Evolutionary conservation across 2,329 filamentous ascomycete species (phyloP).

Genomic region (Stemphylium lycopersici): DNA sequence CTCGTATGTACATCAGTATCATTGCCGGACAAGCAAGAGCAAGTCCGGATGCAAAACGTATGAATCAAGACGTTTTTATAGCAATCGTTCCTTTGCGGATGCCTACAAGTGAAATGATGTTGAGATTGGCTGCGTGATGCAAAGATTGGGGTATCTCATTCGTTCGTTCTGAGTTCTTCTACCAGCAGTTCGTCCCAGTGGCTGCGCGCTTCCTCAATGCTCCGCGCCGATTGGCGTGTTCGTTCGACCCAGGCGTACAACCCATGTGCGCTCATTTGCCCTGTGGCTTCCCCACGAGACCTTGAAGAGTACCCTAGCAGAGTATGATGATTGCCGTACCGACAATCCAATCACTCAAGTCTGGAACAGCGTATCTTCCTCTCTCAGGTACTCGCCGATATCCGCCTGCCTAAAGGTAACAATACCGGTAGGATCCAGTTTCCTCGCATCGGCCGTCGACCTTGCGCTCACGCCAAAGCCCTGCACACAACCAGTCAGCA

Average conservation of each 20-base stretch:
- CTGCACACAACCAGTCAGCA: conserved; percentile 50
- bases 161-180: conserved; percentile 4
- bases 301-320: neutral
- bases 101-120: neutral
- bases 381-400: conserved; percentile 91
- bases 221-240: neutral
- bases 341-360: conserved; percentile 45
- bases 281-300: neutral
- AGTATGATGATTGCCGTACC: neutral
- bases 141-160: conserved; percentile 13
- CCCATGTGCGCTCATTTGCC: neutral
- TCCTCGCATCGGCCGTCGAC: conserved; percentile 80
- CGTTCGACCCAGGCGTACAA: neutral
- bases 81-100: neutral
- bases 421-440: conserved; percentile 88
- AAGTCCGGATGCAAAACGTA: conserved; percentile 24
- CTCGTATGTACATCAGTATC: conserved; percentile 14
- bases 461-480: conserved; percentile 93
- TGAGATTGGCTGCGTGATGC: neutral
- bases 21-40: conserved; percentile 19
- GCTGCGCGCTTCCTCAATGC: neutral
- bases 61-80: neutral
- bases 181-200: neutral
- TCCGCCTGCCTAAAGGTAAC: conserved; percentile 91
- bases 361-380: conserved; percentile 71